Evolutionary conservation across 2,329 filamentous ascomycete genomes (phyloP), one percentile per base, ranked within the genome.

Genomic region (Aspergillus sp.): DNA sequence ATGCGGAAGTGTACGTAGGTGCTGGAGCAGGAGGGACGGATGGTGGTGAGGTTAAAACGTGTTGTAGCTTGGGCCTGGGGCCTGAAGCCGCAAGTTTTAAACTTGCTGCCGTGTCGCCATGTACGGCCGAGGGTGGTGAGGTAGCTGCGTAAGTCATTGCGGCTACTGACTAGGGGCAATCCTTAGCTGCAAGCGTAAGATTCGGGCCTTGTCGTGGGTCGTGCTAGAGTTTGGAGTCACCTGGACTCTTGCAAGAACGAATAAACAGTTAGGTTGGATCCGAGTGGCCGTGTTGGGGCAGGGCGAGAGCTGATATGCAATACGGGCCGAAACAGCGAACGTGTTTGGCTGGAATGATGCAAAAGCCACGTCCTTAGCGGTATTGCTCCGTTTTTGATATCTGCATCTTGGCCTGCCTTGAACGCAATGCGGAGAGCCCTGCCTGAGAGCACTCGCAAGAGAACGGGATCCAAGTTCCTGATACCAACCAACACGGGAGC

Each of bases 381-480:
- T 70, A 70, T 68, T 70, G 65, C 66, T 68, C 66, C 55, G 68
- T 66, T 70, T 68, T 75, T 73, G 72, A 72, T 73, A 69, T 73
- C 69, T 75, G 75, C 75, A 77, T 77, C 68, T 77, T 77, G 74
- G 66, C 73, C 70, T 68, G 68, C 66, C 64, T 70, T 64, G 66
- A 66, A 71, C 73, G 68, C 66, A 68, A 73, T 71, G 70, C 70
- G 70, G 67, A 73, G 72, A 70, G 71, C 72, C 67, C 74, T 76
- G 64, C 71, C 72, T 63, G 73, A 74, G 72, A 74, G 72, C 73
- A 66, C 67, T 71, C 70, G 68, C 65, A 66, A 61, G 53, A 61
- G 65, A 64, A 62, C 57, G 56, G 61, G 17, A 61, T 57, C 53
- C 57, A 52, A 59, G 61, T 67, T 60, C 61, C 65, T 62, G 62